Base-by-base conservation (phyloP, 371 early-diverging fungal genomes). In the Saksenaea vasiformis region DNA sequence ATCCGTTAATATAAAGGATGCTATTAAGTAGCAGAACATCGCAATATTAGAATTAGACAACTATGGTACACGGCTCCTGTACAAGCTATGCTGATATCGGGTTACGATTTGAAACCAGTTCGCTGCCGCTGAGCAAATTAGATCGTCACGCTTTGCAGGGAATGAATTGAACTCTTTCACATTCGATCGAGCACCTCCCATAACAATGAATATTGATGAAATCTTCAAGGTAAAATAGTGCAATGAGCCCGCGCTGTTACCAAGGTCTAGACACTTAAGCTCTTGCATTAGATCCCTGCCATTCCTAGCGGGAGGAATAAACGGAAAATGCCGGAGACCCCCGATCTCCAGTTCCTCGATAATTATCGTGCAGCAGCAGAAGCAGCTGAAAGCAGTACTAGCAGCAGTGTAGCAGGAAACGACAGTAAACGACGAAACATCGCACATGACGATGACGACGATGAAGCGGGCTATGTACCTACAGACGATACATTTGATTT, bases 121-220 rank as follows among this genome's bases (percentile, higher is more conserved):
- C 7, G 2, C 31, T 31, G 31, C 31, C 7, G 31, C 31, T 31
- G 31, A 31, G 31, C n/a, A 31, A 31, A 4, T 31, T 31, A 7
- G 31, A 7, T 31, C 31, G 31, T 31, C 31, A 31, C 31, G 7
- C 31, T 31, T 2, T 31, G 31, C 4, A 31, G 31, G 7, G 31
- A 31, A 31, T n/a, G n/a, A 31, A 31, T 31, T 7, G 31, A 31
- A 31, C 31, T 31, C 31, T 31, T 31, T 31, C 31, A 28, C 31
- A 13, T 15, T 11, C 58, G 41, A 31, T 31, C 31, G 31, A 31
- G 31, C 31, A 31, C 7, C 31, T 31, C 31, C n/a, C 56, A 22
- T 17, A 24, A 70, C 27, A 58, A 91, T 91, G 91, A 84, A 91
- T 70, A 84, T 91, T 63, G 87, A 89, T 69, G 77, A 82, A 56